phyloP scores from a whole-genome alignment of 805 yeast species.

The Wickerhamiella sergipiensis region DNA sequence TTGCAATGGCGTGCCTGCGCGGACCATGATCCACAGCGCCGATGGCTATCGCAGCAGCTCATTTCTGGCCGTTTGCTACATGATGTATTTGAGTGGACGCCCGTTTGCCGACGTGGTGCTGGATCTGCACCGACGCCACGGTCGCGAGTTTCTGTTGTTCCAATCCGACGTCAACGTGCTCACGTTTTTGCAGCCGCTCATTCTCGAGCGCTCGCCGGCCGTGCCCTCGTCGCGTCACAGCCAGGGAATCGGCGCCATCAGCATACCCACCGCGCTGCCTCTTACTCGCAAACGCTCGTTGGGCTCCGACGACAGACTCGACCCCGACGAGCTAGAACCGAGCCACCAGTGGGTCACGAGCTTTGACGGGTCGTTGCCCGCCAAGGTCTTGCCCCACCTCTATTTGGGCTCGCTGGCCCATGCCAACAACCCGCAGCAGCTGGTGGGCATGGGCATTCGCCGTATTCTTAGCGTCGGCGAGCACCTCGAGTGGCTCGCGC shows the following conservation, averaged over 20 bases:
- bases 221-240: conserved; percentile 5
- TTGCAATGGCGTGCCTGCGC: not conserved
- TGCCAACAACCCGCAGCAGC: conserved; percentile 56
- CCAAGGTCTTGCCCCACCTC: conserved; percentile 66
- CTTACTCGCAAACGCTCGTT: not conserved
- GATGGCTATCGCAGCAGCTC: not conserved
- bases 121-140: conserved; percentile 44
- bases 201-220: conserved; percentile 48
- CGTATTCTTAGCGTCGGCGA: conserved; percentile 84
- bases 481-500: conserved; percentile 45
- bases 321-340: not conserved
- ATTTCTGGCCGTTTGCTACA: conserved; percentile 13
- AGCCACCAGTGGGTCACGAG: conserved; percentile 21
- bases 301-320: not conserved
- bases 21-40: not conserved
- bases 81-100: conserved; percentile 54
- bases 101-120: conserved; percentile 52
- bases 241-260: conserved; percentile 10
- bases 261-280: not conserved
- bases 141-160: conserved; percentile 76
- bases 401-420: conserved; percentile 76
- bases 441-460: conserved; percentile 51
- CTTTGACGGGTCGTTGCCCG: conserved; percentile 62
- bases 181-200: conserved; percentile 46
- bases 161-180: conserved; percentile 58